Evolutionary conservation across 306 rosid species (phyloP).

Genomic region (Dalbergia oliveri): DNA sequence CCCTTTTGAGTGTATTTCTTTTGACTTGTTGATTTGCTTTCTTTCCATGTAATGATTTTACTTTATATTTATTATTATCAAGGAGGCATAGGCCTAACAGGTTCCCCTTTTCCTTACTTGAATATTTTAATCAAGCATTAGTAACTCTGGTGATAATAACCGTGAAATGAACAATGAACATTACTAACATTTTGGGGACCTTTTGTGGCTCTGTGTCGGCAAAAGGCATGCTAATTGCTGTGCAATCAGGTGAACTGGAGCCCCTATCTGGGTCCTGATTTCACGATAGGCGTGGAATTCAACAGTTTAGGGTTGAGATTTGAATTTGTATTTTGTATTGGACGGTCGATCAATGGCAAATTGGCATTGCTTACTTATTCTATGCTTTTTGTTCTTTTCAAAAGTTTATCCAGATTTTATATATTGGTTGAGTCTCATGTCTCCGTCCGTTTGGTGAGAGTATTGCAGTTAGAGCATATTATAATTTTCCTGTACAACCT

Average conservation of each 20-base stretch:
- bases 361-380: slow-evolving; percentile 10
- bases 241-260: slow-evolving; percentile 41
- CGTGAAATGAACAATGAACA: slow-evolving; percentile 40
- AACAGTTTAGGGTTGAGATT: slow-evolving; percentile 29
- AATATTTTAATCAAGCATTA: slow-evolving; percentile 21
- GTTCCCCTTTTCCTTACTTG: slow-evolving; percentile 5
- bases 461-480: neutral
- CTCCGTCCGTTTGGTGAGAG: neutral
- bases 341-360: neutral
- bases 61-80: slow-evolving; percentile 23
- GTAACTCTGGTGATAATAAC: slow-evolving; percentile 30
- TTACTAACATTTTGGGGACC: slow-evolving; percentile 30
- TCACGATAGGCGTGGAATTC: slow-evolving; percentile 36
- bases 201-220: slow-evolving; percentile 43
- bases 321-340: slow-evolving; percentile 21
- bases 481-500: slow-evolving; percentile 3
- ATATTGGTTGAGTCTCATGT: neutral
- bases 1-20: slow-evolving; percentile 43
- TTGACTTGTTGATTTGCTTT: slow-evolving; percentile 46
- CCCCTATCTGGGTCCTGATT: slow-evolving; percentile 44
- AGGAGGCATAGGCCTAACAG: slow-evolving; percentile 43
- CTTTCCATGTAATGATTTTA: slow-evolving; percentile 4
- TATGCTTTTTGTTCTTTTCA: neutral
- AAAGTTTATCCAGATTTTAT: neutral
- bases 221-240: slow-evolving; percentile 35